Evolutionary conservation across 2,329 filamentous ascomycete species (phyloP).

Genomic region (Pseudogymnoascus sp.): DNA sequence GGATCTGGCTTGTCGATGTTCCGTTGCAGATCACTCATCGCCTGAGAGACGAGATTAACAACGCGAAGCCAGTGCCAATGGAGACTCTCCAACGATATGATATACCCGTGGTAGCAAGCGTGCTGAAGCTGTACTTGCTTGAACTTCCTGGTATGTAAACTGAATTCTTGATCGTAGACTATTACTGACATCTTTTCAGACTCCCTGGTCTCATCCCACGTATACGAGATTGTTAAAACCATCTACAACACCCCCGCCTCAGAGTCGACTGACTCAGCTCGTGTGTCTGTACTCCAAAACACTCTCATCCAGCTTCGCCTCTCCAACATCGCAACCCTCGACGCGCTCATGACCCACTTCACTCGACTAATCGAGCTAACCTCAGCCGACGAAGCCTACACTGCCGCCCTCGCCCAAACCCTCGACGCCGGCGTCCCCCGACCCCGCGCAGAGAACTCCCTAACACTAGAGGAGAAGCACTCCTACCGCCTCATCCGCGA

Average conservation of each 20-base stretch:
- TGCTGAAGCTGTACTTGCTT: conserved; percentile 88
- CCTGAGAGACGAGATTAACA: conserved; percentile 76
- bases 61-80: conserved; percentile 70
- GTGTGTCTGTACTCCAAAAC: conserved; percentile 87
- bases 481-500: conserved; percentile 85
- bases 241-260: conserved; percentile 81
- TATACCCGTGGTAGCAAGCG: conserved; percentile 85
- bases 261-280: conserved; percentile 69
- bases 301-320: conserved; percentile 91
- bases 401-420: conserved; percentile 63
- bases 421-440: conserved; percentile 83
- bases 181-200: conserved; percentile 46
- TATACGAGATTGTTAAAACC: conserved; percentile 97
- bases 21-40: conserved; percentile 79
- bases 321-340: conserved; percentile 96
- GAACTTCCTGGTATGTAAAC: conserved; percentile 74
- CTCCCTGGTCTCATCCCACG: conserved; percentile 94
- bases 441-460: conserved; percentile 76
- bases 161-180: conserved; percentile 24
- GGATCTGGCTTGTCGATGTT: conserved; percentile 92
- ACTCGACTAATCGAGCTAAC: conserved; percentile 94
- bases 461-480: conserved; percentile 94
- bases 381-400: conserved; percentile 84
- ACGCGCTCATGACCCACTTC: conserved; percentile 97
- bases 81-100: conserved; percentile 83